Percentiles rank a stretch among this genome's conserved stretches.
Evolutionary conservation across 768 basidiomycete species (phyloP).

Genomic region (Boletales sp.): DNA sequence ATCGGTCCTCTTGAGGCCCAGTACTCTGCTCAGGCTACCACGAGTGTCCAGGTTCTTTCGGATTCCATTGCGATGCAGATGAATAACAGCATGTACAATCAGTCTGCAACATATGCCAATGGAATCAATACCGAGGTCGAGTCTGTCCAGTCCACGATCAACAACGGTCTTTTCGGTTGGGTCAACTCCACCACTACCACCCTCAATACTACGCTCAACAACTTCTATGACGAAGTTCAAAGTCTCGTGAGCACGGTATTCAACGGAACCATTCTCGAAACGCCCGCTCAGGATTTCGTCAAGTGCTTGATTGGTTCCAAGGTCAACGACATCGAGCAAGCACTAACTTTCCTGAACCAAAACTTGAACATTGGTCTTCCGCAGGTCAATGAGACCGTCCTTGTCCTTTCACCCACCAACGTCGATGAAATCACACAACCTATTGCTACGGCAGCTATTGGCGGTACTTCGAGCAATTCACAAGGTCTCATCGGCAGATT

Average conservation of each 20-base stretch:
- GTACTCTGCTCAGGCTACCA: conserved; percentile 59
- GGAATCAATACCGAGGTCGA: conserved; percentile 72
- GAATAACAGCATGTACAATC: conserved; percentile 80
- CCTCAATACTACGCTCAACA: conserved; percentile 81
- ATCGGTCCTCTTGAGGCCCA: conserved; percentile 68
- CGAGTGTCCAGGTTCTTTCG: conserved; percentile 63
- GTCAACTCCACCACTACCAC: conserved; percentile 86
- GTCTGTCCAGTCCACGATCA: conserved; percentile 68
- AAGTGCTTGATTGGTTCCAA: conserved; percentile 90
- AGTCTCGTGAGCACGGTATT: conserved; percentile 74
- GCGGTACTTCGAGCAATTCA: conserved; percentile 47
- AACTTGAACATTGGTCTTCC: conserved; percentile 83
- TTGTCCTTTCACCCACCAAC: conserved; percentile 69
- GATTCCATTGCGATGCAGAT: conserved; percentile 69
- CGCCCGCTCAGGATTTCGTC: conserved; percentile 82
- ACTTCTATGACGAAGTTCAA: conserved; percentile 86
- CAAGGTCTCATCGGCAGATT: conserved; percentile 69
- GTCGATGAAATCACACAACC: conserved; percentile 77
- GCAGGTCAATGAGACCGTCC: conserved; percentile 65
- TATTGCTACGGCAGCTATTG: conserved; percentile 80
- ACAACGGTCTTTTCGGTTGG: conserved; percentile 92
- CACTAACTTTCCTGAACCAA: conserved; percentile 86
- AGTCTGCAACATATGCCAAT: conserved; percentile 75
- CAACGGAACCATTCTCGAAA: conserved; percentile 77
- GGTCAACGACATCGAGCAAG: conserved; percentile 80